Conservation (phyloP, 2,329 filamentous ascomycete species). For the Sclerotinia sclerotiorum region DNA sequence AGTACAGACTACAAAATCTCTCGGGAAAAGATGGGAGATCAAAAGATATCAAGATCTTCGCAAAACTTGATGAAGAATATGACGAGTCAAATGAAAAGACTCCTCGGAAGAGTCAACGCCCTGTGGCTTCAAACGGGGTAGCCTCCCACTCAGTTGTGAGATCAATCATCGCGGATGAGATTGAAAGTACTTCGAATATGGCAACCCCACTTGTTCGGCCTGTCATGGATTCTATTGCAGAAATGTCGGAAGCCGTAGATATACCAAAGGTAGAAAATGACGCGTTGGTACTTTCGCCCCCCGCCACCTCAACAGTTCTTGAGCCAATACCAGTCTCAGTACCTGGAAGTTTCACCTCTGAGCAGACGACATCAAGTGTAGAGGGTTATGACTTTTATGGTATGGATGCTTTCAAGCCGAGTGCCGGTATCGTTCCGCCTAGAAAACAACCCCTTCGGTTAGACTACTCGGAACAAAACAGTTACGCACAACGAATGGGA, state of each 20-base stretch:
- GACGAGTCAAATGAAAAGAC: conserved; percentile 32
- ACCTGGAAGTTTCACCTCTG: conserved; percentile 25
- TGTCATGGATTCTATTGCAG: conserved; percentile 41
- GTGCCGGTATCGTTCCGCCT: conserved; percentile 54
- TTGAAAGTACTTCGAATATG: conserved; percentile 63
- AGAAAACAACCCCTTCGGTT: conserved; percentile 44
- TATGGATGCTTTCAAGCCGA: conserved; percentile 51
- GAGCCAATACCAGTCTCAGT: conserved; percentile 36
- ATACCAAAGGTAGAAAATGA: conserved; percentile 40
- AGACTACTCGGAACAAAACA: conserved; percentile 36
- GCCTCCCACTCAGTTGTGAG: conserved; percentile 28
- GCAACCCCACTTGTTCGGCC: conserved; percentile 60
- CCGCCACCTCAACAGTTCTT: conserved; percentile 32
- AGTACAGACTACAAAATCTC: conserved; percentile 44
- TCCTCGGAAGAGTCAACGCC: conserved; percentile 30
- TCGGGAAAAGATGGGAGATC: conserved; percentile 34
- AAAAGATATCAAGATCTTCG: conserved; percentile 28
- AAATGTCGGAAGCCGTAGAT: conserved; percentile 33
- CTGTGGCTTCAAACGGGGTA: conserved; percentile 25
- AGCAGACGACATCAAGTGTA: conserved; percentile 32
- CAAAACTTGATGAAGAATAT: conserved; percentile 12
- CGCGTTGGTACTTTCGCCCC: conserved; percentile 34
- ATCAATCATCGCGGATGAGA: conserved; percentile 44
- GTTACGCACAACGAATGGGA: conserved; percentile 31
- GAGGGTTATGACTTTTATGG: conserved; percentile 69